These are phyloP conservation scores for Verticillium longisporum DNA, from an alignment of 2,329 filamentous ascomycete species.

Conservation along the genomic window DNA sequence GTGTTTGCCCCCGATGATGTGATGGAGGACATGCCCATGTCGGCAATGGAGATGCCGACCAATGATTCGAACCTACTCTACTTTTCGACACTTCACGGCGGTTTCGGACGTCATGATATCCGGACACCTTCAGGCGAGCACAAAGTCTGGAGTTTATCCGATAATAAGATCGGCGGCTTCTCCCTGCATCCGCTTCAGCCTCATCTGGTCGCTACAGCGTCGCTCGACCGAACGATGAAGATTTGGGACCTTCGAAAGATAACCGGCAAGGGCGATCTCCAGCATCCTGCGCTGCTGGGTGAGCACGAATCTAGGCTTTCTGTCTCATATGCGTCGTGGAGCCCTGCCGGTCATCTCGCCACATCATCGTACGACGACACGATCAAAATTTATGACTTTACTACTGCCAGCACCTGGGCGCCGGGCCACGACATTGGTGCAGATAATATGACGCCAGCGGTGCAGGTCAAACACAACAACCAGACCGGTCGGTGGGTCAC, in stretches of 20 bases:
- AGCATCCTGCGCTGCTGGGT: conserved; percentile 64
- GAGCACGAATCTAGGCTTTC: conserved; percentile 78
- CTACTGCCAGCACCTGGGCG: conserved; percentile 52
- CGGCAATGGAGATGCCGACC: conserved; percentile 71
- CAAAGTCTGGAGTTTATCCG: conserved; percentile 69
- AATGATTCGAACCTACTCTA: conserved; percentile 68
- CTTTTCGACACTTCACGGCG: conserved; percentile 81
- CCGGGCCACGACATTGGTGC: conserved; percentile 50
- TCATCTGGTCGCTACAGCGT: conserved; percentile 82
- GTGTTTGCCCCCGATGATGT: conserved; percentile 69
- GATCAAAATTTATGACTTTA: conserved; percentile 84
- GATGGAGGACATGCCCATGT: conserved; percentile 70
- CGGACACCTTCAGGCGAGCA: conserved; percentile 47
- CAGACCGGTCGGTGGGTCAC: conserved; percentile 95
- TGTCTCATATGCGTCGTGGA: conserved; percentile 91
- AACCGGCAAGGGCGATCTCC: conserved; percentile 50
- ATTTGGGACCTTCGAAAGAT: conserved; percentile 90
- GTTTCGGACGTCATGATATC: conserved; percentile 74
- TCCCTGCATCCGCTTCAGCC: conserved; percentile 72
- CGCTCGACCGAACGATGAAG: conserved; percentile 80
- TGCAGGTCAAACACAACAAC: conserved; percentile 78
- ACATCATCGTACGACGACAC: conserved; percentile 95
- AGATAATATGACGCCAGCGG: conserved; percentile 60
- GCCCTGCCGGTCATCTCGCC: conserved; percentile 74
- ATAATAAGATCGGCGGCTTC: conserved; percentile 96